These are phyloP conservation scores for Penicillium sp. DNA, from an alignment of 2,329 filamentous ascomycete genomes.

Conservation along the genomic window DNA sequence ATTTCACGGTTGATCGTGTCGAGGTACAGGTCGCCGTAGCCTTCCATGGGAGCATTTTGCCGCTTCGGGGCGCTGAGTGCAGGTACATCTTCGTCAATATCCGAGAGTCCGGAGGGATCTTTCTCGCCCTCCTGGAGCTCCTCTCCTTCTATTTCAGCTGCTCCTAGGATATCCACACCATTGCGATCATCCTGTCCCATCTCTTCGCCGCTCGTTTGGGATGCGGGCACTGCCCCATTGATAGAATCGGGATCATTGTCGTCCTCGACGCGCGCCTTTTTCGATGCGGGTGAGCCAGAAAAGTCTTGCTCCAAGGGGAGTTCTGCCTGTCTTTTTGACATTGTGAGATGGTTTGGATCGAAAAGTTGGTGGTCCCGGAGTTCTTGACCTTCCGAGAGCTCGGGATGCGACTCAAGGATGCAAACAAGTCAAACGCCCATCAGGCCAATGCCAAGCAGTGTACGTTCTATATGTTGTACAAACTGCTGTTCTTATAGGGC, in stretches of 20 bases:
- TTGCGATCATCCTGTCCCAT: conserved; percentile 38
- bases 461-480: background rate
- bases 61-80: conserved; percentile 48
- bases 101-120: conserved; percentile 27
- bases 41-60: conserved; percentile 75
- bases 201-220: conserved; percentile 30
- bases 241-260: conserved; percentile 24
- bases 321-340: conserved; percentile 50
- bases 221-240: conserved; percentile 25
- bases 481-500: background rate
- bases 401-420: conserved; percentile 12
- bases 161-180: conserved; percentile 46
- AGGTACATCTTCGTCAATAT: conserved; percentile 37
- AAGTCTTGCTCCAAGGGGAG: conserved; percentile 39
- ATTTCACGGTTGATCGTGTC: conserved; percentile 93
- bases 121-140: conserved; percentile 35
- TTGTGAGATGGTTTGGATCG: conserved; percentile 25
- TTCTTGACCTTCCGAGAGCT: conserved; percentile 20
- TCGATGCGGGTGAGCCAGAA: conserved; percentile 42
- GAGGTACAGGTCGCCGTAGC: conserved; percentile 93
- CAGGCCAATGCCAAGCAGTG: background rate
- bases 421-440: conserved; percentile 24
- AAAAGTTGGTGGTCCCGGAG: conserved; percentile 14
- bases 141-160: conserved; percentile 69
- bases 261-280: conserved; percentile 45